Evolutionary conservation across 768 basidiomycete genomes (phyloP).

Genomic region (Lactarius hatsudake): DNA sequence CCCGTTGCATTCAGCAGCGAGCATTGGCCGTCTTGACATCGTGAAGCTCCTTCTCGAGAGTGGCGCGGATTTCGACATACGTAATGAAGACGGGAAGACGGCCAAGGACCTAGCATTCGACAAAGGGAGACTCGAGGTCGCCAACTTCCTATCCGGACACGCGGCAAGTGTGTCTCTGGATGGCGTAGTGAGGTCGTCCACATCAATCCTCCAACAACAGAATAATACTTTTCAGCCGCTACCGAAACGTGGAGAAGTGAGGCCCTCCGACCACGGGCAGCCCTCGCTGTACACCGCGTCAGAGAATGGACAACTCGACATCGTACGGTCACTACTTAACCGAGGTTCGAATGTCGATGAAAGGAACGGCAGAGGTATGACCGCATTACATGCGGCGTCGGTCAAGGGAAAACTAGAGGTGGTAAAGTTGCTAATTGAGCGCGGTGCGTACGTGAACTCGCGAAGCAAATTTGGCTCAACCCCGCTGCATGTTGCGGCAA

Average conservation of each 20-base stretch:
- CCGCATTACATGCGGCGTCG: neutral
- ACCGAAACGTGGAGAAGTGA: neutral
- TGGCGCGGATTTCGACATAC: neutral
- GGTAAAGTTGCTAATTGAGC: neutral
- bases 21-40: neutral
- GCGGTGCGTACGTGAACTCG: neutral
- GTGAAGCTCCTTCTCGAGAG: neutral
- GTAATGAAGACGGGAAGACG: neutral
- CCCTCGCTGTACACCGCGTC: too few relatives aligned
- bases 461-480: neutral
- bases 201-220: too few relatives aligned
- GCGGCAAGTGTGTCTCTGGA: too few relatives aligned
- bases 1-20: neutral
- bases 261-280: neutral
- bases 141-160: too few relatives aligned
- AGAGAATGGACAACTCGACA: neutral
- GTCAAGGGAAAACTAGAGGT: neutral
- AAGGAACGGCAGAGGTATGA: neutral
- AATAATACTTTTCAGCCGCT: too few relatives aligned
- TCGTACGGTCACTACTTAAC: neutral
- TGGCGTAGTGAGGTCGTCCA: too few relatives aligned
- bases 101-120: neutral
- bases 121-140: neutral
- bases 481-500: neutral
- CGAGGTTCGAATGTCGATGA: neutral